Evolutionary conservation across 768 basidiomycete genomes (phyloP).

Genomic region (Chalciporus sphaerocephalus): DNA sequence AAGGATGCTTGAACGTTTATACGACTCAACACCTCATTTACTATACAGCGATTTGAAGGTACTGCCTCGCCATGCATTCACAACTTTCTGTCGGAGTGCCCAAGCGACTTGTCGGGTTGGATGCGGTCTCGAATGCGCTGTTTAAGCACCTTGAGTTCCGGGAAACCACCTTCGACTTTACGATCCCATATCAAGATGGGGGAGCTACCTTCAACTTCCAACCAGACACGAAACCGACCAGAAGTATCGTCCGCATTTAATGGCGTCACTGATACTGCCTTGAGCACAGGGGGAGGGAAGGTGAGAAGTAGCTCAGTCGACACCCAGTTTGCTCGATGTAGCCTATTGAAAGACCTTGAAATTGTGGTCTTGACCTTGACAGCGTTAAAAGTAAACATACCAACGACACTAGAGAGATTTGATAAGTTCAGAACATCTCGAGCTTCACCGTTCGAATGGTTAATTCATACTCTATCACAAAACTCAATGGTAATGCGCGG

Average conservation of each 20-base stretch:
- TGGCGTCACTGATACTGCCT: slow-evolving; percentile 67
- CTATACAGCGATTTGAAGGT: too few relatives aligned
- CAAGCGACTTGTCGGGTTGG: slow-evolving; percentile 76
- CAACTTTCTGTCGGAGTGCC: slow-evolving; percentile 76
- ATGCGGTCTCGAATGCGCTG: slow-evolving; percentile 81
- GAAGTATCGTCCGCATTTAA: slow-evolving; percentile 76
- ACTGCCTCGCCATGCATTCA: slow-evolving; percentile 4
- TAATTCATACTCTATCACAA: slow-evolving; percentile 72
- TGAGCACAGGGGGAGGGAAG: slow-evolving; percentile 75
- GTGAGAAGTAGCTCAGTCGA: slow-evolving; percentile 89
- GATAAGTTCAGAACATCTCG: slow-evolving; percentile 6
- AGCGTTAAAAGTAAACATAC: slow-evolving; percentile 37
- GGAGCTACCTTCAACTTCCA: slow-evolving; percentile 38
- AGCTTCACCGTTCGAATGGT: not conserved
- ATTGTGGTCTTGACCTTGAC: not conserved
- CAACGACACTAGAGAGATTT: slow-evolving; percentile 63
- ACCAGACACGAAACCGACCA: slow-evolving; percentile 90
- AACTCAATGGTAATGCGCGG: slow-evolving; percentile 84
- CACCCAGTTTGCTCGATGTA: slow-evolving; percentile 91
- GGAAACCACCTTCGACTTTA: slow-evolving; percentile 88
- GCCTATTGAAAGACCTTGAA: slow-evolving; percentile 44
- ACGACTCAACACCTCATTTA: too few relatives aligned
- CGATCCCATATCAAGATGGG: slow-evolving; percentile 78
- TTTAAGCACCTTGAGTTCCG: slow-evolving; percentile 85
- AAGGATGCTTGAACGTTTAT: too few relatives aligned